Conservation (phyloP, 495 filamentous ascomycete species). For the Apodospora peruviana region DNA sequence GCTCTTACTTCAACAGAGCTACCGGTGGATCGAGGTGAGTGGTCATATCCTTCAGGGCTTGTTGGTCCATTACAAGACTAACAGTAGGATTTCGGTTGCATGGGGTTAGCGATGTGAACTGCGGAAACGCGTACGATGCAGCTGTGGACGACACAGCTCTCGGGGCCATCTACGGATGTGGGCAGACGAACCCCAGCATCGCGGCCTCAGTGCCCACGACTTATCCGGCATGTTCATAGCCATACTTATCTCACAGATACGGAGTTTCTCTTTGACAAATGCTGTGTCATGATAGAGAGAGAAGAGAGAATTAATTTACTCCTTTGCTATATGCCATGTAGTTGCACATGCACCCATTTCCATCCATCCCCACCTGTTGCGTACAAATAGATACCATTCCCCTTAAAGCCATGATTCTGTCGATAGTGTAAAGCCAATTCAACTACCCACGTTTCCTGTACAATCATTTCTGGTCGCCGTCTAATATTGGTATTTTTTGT, state of each 20-base stretch:
- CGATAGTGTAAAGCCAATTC: not conserved
- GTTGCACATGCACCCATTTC: not conserved
- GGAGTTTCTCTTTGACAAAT: not conserved
- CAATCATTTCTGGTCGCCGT: not conserved
- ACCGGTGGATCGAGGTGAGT: not conserved
- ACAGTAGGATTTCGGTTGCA: too few species aligned
- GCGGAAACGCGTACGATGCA: not conserved
- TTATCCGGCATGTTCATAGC: not conserved
- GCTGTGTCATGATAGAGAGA: not conserved
- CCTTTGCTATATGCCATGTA: not conserved
- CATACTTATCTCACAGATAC: not conserved
- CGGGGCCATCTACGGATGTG: not conserved
- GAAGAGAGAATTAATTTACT: not conserved
- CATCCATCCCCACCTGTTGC: not conserved
- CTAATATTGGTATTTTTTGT: not conserved
- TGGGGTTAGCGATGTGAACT: conserved; percentile 1
- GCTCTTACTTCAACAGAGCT: conserved; percentile 4
- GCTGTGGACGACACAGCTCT: conserved; percentile 4
- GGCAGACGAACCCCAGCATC: conserved; percentile 2
- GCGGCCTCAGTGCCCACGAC: not conserved
- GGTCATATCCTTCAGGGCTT: too few species aligned
- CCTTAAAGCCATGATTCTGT: not conserved
- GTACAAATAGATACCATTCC: not conserved
- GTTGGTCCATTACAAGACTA: too few species aligned
- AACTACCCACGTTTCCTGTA: too few species aligned